These are phyloP conservation scores for Colletotrichum siamense DNA, from an alignment of 2,329 filamentous ascomycete species.

Conservation along the genomic window DNA sequence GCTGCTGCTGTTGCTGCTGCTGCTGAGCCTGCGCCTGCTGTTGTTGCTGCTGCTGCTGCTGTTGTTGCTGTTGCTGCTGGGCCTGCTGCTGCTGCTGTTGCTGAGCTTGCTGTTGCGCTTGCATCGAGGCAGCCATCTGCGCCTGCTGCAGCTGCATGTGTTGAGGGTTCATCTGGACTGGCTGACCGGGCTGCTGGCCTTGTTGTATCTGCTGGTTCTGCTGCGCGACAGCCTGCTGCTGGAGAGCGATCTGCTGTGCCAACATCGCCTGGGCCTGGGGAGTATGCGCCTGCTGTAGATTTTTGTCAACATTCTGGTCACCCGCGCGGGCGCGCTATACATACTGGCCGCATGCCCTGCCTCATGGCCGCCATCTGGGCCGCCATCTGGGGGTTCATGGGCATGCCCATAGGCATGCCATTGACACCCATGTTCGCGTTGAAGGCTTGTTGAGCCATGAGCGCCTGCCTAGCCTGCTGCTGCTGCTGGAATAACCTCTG, in stretches of 20 bases:
- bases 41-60: slow-evolving; percentile 35
- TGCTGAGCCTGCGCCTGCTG: slow-evolving; percentile 40
- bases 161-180: slow-evolving; percentile 53
- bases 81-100: slow-evolving; percentile 44
- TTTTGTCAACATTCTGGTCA: neutral
- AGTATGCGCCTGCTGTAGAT: slow-evolving; percentile 21
- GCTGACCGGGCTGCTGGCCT: slow-evolving; percentile 50
- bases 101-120: slow-evolving; percentile 44
- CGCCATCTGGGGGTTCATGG: slow-evolving; percentile 49
- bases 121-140: slow-evolving; percentile 38
- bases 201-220: slow-evolving; percentile 46
- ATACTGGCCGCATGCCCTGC: slow-evolving; percentile 49
- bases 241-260: slow-evolving; percentile 52
- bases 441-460: slow-evolving; percentile 59
- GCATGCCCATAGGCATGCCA: slow-evolving; percentile 60
- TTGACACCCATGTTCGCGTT: slow-evolving; percentile 53
- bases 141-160: slow-evolving; percentile 51
- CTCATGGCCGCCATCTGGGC: slow-evolving; percentile 60
- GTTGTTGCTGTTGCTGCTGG: slow-evolving; percentile 41
- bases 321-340: slow-evolving; percentile 19
- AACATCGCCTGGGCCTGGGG: slow-evolving; percentile 42
- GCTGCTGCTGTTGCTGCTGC: slow-evolving; percentile 38
- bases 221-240: slow-evolving; percentile 38
- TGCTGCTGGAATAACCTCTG: slow-evolving; percentile 64
- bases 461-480: slow-evolving; percentile 53